Evolutionary conservation across 192 early-diverging fungal species (phyloP).

Genomic region (Piromyces finnis): DNA sequence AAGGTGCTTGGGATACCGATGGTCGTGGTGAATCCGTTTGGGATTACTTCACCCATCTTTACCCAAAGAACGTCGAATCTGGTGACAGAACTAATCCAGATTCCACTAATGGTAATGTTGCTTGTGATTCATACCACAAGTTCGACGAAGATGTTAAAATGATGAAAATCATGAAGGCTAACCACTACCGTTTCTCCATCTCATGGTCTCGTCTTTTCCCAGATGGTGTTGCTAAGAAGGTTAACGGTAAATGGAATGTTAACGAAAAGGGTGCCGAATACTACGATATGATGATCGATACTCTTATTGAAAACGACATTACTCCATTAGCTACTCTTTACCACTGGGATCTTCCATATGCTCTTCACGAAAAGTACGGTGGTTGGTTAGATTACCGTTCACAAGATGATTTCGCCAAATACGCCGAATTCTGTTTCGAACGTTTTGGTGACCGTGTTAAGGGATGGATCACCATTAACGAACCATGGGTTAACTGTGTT

Average conservation of each 20-base stretch:
- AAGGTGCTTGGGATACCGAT: constrained; percentile 18
- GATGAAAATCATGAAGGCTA: constrained; percentile 9
- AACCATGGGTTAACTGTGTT: constrained; percentile 9
- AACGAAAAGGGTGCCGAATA: constrained; percentile 15
- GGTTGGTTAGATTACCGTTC: constrained; percentile 10
- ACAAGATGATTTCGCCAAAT: constrained; percentile 11
- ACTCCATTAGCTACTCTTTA: constrained; percentile 6
- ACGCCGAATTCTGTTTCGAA: constrained; percentile 13
- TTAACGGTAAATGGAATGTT: constrained; percentile 7
- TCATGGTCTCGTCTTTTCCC: constrained; percentile 26
- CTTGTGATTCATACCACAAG: constrained; percentile 11
- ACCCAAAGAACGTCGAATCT: neutral
- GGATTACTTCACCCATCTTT: constrained; percentile 9
- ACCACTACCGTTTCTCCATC: constrained; percentile 20
- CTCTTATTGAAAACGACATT: neutral
- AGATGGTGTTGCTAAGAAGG: neutral
- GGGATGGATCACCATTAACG: constrained; percentile 23
- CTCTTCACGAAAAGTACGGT: constrained; percentile 10
- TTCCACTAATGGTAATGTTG: constrained; percentile 9
- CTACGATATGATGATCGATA: constrained; percentile 9
- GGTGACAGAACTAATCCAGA: constrained; percentile 7
- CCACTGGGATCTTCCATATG: constrained; percentile 20
- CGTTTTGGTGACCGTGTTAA: constrained; percentile 22
- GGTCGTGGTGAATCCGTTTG: constrained; percentile 19
- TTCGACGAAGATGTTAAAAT: constrained; percentile 12